These are phyloP conservation scores for Pinus albicaulis DNA, from an alignment of 75 land plant species.

Conservation along the genomic window DNA sequence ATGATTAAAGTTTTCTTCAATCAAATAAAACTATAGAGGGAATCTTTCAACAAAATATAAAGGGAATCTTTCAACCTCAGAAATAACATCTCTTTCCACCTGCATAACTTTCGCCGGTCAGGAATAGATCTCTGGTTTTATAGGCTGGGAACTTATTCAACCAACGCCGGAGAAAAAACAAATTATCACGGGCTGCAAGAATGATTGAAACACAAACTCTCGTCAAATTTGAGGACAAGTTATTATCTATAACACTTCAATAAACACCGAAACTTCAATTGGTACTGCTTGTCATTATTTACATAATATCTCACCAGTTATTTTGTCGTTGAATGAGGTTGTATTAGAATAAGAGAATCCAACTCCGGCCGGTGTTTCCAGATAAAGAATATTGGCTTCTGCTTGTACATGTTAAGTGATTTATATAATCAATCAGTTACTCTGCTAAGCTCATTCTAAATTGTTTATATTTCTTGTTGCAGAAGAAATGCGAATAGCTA, in stretches of 20 bases:
- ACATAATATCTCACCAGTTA: too few relatives aligned
- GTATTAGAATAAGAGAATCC: conserved; percentile 29
- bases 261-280: not conserved
- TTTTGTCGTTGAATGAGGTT: too few relatives aligned
- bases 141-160: conserved; percentile 34
- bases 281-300: too few relatives aligned
- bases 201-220: not conserved
- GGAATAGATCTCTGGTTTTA: conserved; percentile 26
- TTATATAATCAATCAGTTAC: too few relatives aligned
- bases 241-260: too few relatives aligned
- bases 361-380: conserved; percentile 34
- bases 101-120: conserved; percentile 43
- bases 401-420: not conserved
- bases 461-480: too few relatives aligned
- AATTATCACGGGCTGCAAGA: conserved; percentile 27
- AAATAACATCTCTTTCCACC: too few relatives aligned
- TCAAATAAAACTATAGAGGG: too few relatives aligned
- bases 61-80: too few relatives aligned
- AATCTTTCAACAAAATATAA: too few relatives aligned
- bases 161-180: conserved; percentile 28
- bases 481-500: not conserved
- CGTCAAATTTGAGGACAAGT: not conserved
- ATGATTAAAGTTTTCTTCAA: too few relatives aligned
- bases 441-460: too few relatives aligned
- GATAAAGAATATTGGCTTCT: conserved; percentile 31